phyloP scores from a whole-genome alignment of 2,329 filamentous ascomycete genomes.

The Tolypocladium capitatum region DNA sequence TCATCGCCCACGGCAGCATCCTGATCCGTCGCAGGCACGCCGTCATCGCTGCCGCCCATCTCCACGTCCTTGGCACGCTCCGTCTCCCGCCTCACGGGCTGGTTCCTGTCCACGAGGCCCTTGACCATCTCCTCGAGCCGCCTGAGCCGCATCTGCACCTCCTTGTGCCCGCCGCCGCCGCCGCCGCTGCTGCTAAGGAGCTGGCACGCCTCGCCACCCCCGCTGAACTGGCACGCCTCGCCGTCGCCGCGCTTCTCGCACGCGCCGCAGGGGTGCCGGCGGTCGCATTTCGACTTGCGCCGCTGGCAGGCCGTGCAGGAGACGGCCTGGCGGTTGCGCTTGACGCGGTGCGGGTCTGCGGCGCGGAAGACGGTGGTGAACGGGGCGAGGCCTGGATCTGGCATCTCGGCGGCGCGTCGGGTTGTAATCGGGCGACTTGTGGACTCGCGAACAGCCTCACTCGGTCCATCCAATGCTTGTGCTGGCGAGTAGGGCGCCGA shows the following conservation, averaged over 20 bases:
- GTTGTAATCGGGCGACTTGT: too few relatives aligned
- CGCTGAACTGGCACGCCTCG: slow-evolving; percentile 19
- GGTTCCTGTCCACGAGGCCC: slow-evolving; percentile 13
- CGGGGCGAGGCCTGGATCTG: slow-evolving; percentile 8
- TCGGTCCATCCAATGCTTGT: background rate
- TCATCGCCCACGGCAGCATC: background rate
- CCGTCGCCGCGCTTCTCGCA: slow-evolving; percentile 25
- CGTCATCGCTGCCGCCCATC: background rate
- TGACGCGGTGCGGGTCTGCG: slow-evolving; percentile 18
- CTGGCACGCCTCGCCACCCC: too few relatives aligned
- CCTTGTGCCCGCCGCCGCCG: slow-evolving; percentile 7
- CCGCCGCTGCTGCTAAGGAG: slow-evolving; percentile 4
- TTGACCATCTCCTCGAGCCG: slow-evolving; percentile 28
- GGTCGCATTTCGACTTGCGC: slow-evolving; percentile 30
- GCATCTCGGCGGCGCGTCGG: slow-evolving; percentile 7
- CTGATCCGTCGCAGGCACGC: background rate
- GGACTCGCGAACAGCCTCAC: background rate
- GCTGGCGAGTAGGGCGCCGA: background rate
- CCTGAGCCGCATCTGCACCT: slow-evolving; percentile 25
- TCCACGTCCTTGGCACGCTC: slow-evolving; percentile 1
- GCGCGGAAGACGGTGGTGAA: slow-evolving; percentile 24
- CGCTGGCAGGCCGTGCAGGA: slow-evolving; percentile 28
- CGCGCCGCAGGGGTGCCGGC: slow-evolving; percentile 24
- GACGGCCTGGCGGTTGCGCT: slow-evolving; percentile 26
- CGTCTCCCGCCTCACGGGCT: background rate